These are phyloP conservation scores for Pterulicium gracile DNA, from an alignment of 1,284 basidiomycete species.

Conservation along the genomic window DNA sequence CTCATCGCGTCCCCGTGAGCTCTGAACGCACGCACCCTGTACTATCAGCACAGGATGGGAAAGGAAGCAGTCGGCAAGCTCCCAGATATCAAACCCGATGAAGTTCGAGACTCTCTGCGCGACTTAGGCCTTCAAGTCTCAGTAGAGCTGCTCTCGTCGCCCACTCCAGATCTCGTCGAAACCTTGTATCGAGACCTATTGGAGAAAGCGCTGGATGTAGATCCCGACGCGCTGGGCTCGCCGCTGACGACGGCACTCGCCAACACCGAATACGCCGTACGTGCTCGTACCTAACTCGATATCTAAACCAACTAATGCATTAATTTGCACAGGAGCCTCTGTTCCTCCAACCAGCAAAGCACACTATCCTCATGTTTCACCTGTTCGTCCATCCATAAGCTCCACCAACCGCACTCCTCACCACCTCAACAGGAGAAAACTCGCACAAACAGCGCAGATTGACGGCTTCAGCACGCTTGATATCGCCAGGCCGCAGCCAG, in stretches of 20 bases:
- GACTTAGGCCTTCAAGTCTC: slow-evolving; percentile 58
- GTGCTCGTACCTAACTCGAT: slow-evolving; percentile 12
- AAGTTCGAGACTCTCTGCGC: slow-evolving; percentile 28
- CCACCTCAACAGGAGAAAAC: slow-evolving; percentile 35
- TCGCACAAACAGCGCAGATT: slow-evolving; percentile 66
- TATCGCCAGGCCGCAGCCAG: slow-evolving; percentile 58
- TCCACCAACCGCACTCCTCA: not conserved
- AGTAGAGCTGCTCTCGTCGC: slow-evolving; percentile 59
- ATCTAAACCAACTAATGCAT: not conserved
- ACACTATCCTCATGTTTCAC: slow-evolving; percentile 57
- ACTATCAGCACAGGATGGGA: too few species aligned
- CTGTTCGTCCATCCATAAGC: slow-evolving; percentile 32
- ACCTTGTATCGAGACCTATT: slow-evolving; percentile 59
- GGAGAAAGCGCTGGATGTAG: slow-evolving; percentile 57
- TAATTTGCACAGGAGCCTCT: slow-evolving; percentile 8
- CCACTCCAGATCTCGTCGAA: slow-evolving; percentile 61
- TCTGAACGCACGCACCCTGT: too few species aligned
- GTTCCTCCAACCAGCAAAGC: slow-evolving; percentile 48
- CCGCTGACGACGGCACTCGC: slow-evolving; percentile 46
- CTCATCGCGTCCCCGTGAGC: too few species aligned
- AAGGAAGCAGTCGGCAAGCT: too few species aligned
- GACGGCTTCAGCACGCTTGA: slow-evolving; percentile 72
- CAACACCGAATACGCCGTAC: slow-evolving; percentile 42
- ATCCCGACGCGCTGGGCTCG: slow-evolving; percentile 45
- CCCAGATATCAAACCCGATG: too few species aligned